phyloP scores from a whole-genome alignment of 306 rosid species.

The Cucumis sativus region Cucumber_9930_V3 NC_026659.2:20735501-20736000 shows the following conservation, averaged over 20 bases:
- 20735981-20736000: background rate
- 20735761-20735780: background rate
- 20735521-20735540: conserved; percentile 90
- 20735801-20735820: background rate
- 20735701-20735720: conserved; percentile 94
- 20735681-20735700: conserved; percentile 82
- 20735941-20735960: background rate
- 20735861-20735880: background rate
- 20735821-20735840: background rate
- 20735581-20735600: conserved; percentile 69
- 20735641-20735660: conserved; percentile 92
- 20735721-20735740: conserved; percentile 15
- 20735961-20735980: background rate
- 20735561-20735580: conserved; percentile 81
- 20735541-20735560: conserved; percentile 98
- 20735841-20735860: background rate
- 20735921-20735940: background rate
- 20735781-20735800: background rate
- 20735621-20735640: conserved; percentile 78
- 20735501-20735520: conserved; percentile 96
- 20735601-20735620: conserved; percentile 82
- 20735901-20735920: background rate
- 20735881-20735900: background rate
- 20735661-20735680: conserved; percentile 94
- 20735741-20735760: background rate